Conservation (phyloP, 768 basidiomycete species). For the Cyathus striatus region DNA sequence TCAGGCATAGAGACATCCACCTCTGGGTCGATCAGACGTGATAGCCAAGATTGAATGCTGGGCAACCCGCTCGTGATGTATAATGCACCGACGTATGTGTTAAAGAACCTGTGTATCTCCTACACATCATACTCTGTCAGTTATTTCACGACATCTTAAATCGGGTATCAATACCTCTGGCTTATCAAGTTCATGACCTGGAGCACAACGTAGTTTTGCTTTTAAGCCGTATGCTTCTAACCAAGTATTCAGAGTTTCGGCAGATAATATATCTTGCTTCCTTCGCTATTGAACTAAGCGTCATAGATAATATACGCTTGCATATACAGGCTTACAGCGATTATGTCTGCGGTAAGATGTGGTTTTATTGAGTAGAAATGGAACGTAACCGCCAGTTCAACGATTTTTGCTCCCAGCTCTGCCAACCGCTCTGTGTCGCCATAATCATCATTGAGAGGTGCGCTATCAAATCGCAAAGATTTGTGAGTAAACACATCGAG, state of each 20-base stretch:
- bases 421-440: slow-evolving; percentile 58
- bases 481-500: slow-evolving; percentile 56
- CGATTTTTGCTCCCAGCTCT: slow-evolving; percentile 47
- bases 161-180: slow-evolving; percentile 14
- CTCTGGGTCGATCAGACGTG: slow-evolving; percentile 47
- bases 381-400: slow-evolving; percentile 48
- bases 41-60: slow-evolving; percentile 53
- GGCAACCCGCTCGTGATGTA: slow-evolving; percentile 50
- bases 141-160: background rate
- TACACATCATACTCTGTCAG: slow-evolving; percentile 14
- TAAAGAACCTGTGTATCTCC: slow-evolving; percentile 54
- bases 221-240: slow-evolving; percentile 45
- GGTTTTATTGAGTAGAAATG: slow-evolving; percentile 45
- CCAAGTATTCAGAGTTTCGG: slow-evolving; percentile 42
- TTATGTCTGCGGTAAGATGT: slow-evolving; percentile 31
- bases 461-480: slow-evolving; percentile 24
- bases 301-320: background rate
- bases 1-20: slow-evolving; percentile 10
- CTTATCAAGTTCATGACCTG: slow-evolving; percentile 29
- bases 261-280: slow-evolving; percentile 24
- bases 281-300: slow-evolving; percentile 15
- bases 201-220: slow-evolving; percentile 45
- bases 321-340: slow-evolving; percentile 30
- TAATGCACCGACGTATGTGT: slow-evolving; percentile 63
- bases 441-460: slow-evolving; percentile 37